Conservation (phyloP, 1,139 yeast genomes). For the Pneumocystis murina region DNA sequence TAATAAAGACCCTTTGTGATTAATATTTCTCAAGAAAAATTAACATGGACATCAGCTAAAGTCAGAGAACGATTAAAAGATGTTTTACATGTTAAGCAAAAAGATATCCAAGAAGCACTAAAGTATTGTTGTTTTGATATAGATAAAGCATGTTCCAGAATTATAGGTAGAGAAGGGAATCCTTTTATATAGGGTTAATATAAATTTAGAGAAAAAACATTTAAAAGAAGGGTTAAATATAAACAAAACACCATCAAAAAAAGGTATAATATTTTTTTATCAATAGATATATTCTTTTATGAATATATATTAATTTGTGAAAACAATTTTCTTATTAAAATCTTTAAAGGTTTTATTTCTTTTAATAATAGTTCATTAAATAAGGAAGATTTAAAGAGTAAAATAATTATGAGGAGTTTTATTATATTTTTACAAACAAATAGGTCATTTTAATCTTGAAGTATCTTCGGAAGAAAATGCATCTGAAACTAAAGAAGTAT, state of each 20-base stretch:
- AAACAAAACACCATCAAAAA: constrained; percentile 1
- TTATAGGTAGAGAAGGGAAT: constrained; percentile 29
- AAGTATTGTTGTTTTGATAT: constrained; percentile 47
- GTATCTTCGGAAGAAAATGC: neutral
- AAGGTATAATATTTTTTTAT: constrained; percentile 11
- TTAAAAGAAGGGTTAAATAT: constrained; percentile 7
- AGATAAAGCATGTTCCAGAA: constrained; percentile 38
- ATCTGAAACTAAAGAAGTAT: neutral
- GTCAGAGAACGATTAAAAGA: neutral
- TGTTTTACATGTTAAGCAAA: neutral
- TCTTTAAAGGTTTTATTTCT: neutral
- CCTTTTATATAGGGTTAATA: neutral
- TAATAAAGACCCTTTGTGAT: neutral
- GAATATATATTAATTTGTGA: neutral
- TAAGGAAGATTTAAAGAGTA: neutral
- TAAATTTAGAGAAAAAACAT: constrained; percentile 5
- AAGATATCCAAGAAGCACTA: constrained; percentile 40
- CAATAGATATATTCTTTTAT: neutral
- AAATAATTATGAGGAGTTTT: neutral
- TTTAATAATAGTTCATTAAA: neutral
- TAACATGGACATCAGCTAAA: neutral
- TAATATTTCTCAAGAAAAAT: neutral
- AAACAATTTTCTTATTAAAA: neutral
- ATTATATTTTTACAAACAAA: neutral
- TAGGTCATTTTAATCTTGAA: neutral